phyloP scores from a whole-genome alignment of 106 monocot genomes.

The Triglochin maritima region DNA sequence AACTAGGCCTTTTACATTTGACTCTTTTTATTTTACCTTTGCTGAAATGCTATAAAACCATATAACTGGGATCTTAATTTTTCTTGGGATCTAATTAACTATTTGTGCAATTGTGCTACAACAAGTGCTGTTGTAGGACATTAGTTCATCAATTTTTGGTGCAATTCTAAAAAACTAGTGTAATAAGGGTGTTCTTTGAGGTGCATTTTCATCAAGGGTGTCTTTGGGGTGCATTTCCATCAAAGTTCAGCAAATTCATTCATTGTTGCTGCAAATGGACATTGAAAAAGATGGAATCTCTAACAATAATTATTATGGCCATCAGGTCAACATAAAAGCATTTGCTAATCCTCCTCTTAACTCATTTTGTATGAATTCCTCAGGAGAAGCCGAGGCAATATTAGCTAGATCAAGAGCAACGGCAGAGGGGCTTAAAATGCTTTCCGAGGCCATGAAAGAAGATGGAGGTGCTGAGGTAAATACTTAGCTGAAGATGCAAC shows the following conservation, averaged over 20 bases:
- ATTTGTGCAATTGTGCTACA: neutral
- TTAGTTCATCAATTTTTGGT: no score
- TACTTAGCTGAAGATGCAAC: neutral
- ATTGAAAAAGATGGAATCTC: no score
- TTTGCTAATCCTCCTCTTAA: neutral
- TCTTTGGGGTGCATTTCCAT: no score
- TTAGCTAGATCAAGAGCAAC: conserved; percentile 66
- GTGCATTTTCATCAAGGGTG: no score
- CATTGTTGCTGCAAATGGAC: no score
- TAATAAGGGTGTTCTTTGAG: no score
- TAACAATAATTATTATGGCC: no score
- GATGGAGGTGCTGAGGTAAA: conserved; percentile 66
- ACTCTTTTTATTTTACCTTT: neutral
- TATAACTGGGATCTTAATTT: neutral
- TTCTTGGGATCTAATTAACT: neutral
- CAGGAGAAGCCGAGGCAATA: conserved; percentile 88
- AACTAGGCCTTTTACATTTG: no score
- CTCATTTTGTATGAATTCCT: neutral
- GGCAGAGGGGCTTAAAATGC: conserved; percentile 47
- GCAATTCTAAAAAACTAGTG: no score
- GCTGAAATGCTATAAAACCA: no score
- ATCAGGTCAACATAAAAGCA: no score
- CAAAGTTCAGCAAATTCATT: no score
- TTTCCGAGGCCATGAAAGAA: conserved; percentile 47
- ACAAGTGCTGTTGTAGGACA: neutral